Percentiles rank a stretch among this genome's conserved stretches.
Conservation (phyloP, 768 basidiomycete genomes). For the Tulasnella sp. region DNA sequence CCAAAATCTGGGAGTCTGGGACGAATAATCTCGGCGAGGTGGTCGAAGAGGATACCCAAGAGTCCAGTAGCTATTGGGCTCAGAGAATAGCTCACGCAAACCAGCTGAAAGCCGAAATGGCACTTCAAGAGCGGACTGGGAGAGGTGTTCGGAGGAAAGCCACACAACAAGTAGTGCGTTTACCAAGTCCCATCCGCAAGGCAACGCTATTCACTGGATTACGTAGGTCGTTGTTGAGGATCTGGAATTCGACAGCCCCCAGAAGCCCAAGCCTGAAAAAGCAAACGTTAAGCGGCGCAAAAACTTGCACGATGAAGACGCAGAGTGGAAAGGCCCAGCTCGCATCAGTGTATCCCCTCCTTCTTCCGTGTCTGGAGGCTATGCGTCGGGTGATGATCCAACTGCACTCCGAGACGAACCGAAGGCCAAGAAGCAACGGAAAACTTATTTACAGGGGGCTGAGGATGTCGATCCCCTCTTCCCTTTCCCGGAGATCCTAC, state of each 20-base stretch:
- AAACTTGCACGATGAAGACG: neutral
- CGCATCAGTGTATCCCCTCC: constrained; percentile 20
- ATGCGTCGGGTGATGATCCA: constrained; percentile 2
- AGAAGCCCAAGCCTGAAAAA: constrained; percentile 29
- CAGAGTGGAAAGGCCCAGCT: neutral
- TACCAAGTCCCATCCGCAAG: neutral
- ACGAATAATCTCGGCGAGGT: constrained; percentile 72
- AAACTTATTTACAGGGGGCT: neutral
- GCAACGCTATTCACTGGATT: neutral
- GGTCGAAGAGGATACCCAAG: constrained; percentile 54
- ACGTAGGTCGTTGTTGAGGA: constrained; percentile 3
- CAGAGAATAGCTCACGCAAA: constrained; percentile 49
- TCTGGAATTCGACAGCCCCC: constrained; percentile 25
- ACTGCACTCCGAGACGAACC: neutral
- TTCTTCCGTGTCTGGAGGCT: neutral
- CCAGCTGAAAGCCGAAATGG: constrained; percentile 55
- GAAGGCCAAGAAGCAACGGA: neutral
- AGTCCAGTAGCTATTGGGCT: constrained; percentile 78
- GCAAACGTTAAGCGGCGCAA: constrained; percentile 6
- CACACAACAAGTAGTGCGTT: constrained; percentile 40
- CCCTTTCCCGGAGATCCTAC: constrained; percentile 26
- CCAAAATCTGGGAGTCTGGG: constrained; percentile 88
- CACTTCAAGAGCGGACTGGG: constrained; percentile 60
- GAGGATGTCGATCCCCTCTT: constrained; percentile 16
- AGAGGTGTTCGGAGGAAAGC: constrained; percentile 77